These are phyloP conservation scores for Mortierella alpina DNA, from an alignment of 192 early-diverging fungal species.

Conservation along the genomic window DNA sequence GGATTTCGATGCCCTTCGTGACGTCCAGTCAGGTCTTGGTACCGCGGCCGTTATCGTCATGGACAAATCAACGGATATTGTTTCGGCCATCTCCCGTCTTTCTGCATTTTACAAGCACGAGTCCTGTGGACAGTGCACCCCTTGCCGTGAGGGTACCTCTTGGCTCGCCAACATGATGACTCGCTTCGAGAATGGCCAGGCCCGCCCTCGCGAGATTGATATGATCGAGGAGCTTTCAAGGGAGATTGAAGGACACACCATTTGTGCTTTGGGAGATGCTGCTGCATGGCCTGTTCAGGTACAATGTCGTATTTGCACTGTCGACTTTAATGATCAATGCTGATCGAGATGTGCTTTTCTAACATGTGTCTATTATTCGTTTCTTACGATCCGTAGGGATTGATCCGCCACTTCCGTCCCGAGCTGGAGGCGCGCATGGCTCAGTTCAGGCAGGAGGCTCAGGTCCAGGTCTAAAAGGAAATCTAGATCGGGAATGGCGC, in stretches of 20 bases:
- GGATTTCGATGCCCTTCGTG: constrained; percentile 98
- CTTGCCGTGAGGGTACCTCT: constrained; percentile 95
- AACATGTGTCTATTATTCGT: background rate
- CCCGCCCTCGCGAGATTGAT: constrained; percentile 89
- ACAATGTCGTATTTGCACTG: background rate
- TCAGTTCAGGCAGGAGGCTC: constrained; percentile 40
- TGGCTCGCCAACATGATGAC: constrained; percentile 98
- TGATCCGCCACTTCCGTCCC: constrained; percentile 94
- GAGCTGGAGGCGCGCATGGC: constrained; percentile 79
- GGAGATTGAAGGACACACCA: constrained; percentile 99
- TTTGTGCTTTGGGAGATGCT: constrained; percentile 98
- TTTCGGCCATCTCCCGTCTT: constrained; percentile 91
- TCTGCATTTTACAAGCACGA: constrained; percentile 97
- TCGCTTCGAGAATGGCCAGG: constrained; percentile 91
- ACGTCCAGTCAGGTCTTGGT: constrained; percentile 87
- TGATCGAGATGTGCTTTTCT: background rate
- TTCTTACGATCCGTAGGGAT: constrained; percentile 61
- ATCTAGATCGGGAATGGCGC: background rate
- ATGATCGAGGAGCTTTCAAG: constrained; percentile 94
- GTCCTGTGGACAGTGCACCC: constrained; percentile 98
- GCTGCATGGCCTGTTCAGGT: constrained; percentile 95
- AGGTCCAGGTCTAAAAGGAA: constrained; percentile 13
- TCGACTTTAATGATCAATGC: background rate
- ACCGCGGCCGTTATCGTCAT: constrained; percentile 31
- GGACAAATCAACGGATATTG: constrained; percentile 83